A percentile compares a stretch with the other conserved stretches of the same genome.
Conservation (phyloP, 2,329 filamentous ascomycete species). For the Fusarium tricinctum region DNA sequence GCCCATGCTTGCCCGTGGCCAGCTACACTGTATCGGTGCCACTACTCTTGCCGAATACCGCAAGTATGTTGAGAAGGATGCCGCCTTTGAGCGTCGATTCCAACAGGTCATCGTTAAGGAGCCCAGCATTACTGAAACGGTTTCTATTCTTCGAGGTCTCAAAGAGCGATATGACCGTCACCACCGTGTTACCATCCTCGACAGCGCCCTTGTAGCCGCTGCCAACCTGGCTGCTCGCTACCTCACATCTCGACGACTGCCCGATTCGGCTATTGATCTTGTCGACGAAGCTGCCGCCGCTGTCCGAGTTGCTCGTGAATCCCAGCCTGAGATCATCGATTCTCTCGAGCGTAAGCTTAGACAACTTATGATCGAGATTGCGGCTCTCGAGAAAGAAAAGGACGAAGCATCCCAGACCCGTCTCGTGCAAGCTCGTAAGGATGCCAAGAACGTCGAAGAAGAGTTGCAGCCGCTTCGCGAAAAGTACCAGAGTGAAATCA, state of each 20-base stretch:
- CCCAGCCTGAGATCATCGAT: slow-evolving; percentile 95
- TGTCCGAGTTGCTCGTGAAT: slow-evolving; percentile 95
- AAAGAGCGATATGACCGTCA: slow-evolving; percentile 99
- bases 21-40: slow-evolving; percentile 97
- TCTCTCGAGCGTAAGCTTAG: slow-evolving; percentile 90
- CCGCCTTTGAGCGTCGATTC: slow-evolving; percentile 97
- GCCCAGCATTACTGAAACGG: slow-evolving; percentile 86
- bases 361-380: slow-evolving; percentile 97
- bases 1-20: slow-evolving; percentile 96
- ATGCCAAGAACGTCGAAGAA: slow-evolving; percentile 94
- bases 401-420: slow-evolving; percentile 91
- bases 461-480: slow-evolving; percentile 91
- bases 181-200: slow-evolving; percentile 96
- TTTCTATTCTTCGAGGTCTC: slow-evolving; percentile 97
- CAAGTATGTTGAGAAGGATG: slow-evolving; percentile 99
- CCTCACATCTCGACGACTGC: slow-evolving; percentile 88
- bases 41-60: slow-evolving; percentile 96
- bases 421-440: slow-evolving; percentile 84
- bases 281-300: slow-evolving; percentile 97
- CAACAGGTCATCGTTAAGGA: slow-evolving; percentile 99
- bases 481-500: slow-evolving; percentile 95
- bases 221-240: slow-evolving; percentile 95
- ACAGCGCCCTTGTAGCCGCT: slow-evolving; percentile 90
- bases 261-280: slow-evolving; percentile 96
- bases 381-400: slow-evolving; percentile 92